Evolutionary conservation across 441 rosid species (phyloP).

Genomic region (Metrosideros polymorpha): DNA sequence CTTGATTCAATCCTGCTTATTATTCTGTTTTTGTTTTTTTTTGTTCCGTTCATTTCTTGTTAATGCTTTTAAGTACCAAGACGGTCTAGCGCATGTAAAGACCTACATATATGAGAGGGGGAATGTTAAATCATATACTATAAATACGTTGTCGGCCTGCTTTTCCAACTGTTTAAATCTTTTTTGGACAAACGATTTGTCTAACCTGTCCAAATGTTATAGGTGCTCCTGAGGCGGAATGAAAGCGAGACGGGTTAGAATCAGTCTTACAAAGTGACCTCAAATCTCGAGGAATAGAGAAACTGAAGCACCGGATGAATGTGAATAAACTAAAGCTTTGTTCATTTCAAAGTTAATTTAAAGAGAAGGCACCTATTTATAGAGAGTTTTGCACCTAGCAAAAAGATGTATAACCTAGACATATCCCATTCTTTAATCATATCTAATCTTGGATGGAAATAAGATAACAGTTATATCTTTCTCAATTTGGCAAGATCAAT

Average conservation of each 20-base stretch:
- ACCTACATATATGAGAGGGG: neutral
- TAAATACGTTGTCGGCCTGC: neutral
- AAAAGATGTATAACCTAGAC: neutral
- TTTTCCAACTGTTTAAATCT: neutral
- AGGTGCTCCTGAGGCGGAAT: neutral
- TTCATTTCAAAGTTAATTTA: neutral
- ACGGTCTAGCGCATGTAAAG: neutral
- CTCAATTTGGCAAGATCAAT: neutral
- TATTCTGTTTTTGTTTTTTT: neutral
- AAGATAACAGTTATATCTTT: neutral
- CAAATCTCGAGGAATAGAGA: neutral
- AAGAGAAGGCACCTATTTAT: neutral
- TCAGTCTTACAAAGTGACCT: neutral
- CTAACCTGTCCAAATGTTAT: neutral
- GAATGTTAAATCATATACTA: neutral
- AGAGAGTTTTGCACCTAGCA: neutral
- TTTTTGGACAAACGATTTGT: neutral
- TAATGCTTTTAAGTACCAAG: neutral
- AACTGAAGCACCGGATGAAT: neutral
- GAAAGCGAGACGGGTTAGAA: neutral
- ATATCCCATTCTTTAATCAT: neutral
- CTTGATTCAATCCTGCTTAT: neutral
- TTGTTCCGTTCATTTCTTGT: neutral
- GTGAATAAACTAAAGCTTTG: neutral
- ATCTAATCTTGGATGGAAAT: neutral